phyloP scores from a whole-genome alignment of 2,329 filamentous ascomycete species.

The Exophiala sp. region DNA sequence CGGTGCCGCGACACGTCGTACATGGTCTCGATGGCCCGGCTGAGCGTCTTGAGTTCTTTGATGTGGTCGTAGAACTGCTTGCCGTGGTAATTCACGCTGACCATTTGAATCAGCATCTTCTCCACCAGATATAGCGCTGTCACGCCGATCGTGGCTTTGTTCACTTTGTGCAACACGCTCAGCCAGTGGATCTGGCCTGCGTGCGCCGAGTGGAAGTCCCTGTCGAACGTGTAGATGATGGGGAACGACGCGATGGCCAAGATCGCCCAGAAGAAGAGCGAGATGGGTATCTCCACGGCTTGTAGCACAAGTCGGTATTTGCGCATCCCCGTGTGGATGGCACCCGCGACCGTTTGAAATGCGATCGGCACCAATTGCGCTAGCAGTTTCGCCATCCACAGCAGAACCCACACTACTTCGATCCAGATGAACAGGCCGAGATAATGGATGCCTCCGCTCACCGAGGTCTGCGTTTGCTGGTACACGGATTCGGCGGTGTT shows the following conservation, averaged over 20 bases:
- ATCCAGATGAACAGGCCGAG: slow-evolving; percentile 24
- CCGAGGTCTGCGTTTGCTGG: slow-evolving; percentile 1
- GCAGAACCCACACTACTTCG: slow-evolving; percentile 18
- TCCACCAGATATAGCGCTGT: slow-evolving; percentile 36
- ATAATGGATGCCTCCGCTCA: slow-evolving; percentile 11
- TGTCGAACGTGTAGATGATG: slow-evolving; percentile 18
- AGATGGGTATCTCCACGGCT: slow-evolving; percentile 19
- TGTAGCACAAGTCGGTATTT: slow-evolving; percentile 19
- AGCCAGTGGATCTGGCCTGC: slow-evolving; percentile 16
- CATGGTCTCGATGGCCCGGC: slow-evolving; percentile 17
- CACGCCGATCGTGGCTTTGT: slow-evolving; percentile 18
- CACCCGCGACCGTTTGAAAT: slow-evolving; percentile 15
- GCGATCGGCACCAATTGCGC: slow-evolving; percentile 15
- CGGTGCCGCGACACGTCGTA: slow-evolving; percentile 18
- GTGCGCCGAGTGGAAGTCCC: slow-evolving; percentile 10
- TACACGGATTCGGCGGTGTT: slow-evolving; percentile 6
- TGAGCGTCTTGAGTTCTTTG: slow-evolving; percentile 20
- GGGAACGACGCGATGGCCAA: slow-evolving; percentile 10
- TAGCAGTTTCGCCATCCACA: slow-evolving; percentile 20
- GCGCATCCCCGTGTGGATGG: slow-evolving; percentile 14
- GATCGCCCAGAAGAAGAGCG: slow-evolving; percentile 20
- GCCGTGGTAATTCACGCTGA: slow-evolving; percentile 20
- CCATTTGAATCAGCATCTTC: slow-evolving; percentile 19
- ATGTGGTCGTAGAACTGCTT: slow-evolving; percentile 21
- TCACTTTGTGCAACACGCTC: slow-evolving; percentile 15